Percentiles rank a stretch among this genome's conserved stretches.
Conservation (phyloP, 2,329 filamentous ascomycete species). For the Alternaria sp. region DNA sequence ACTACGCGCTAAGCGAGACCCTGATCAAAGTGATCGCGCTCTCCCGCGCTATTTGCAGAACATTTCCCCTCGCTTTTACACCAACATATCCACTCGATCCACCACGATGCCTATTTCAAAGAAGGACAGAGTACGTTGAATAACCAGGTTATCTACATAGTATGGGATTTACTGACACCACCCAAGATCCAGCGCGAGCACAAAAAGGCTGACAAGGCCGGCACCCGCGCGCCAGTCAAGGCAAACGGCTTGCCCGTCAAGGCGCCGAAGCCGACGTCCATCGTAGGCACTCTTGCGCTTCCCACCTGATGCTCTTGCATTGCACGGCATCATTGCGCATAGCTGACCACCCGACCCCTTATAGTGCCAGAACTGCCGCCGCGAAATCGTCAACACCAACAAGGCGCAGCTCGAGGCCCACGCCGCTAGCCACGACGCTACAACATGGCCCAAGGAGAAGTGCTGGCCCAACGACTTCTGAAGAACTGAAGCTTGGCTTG, state of each 20-base stretch:
- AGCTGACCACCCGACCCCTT: neutral
- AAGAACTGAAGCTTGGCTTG: neutral
- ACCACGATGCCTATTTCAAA: constrained; percentile 57
- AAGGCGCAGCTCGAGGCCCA: constrained; percentile 60
- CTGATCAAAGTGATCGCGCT: constrained; percentile 5
- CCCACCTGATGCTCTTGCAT: constrained; percentile 8
- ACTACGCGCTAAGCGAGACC: constrained; percentile 10
- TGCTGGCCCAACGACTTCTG: constrained; percentile 61
- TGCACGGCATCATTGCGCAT: neutral
- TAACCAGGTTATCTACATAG: no score
- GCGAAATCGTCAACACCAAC: constrained; percentile 61
- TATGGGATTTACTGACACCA: neutral
- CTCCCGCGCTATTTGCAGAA: neutral
- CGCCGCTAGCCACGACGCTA: constrained; percentile 58
- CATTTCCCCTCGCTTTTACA: constrained; percentile 3
- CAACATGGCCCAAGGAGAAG: constrained; percentile 63
- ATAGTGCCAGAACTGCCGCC: constrained; percentile 60
- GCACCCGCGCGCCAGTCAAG: constrained; percentile 61
- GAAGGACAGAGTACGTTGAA: constrained; percentile 52
- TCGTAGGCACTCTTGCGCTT: constrained; percentile 43
- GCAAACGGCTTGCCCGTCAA: constrained; percentile 63
- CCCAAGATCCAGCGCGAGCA: constrained; percentile 61
- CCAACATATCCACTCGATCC: neutral
- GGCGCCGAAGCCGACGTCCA: constrained; percentile 59
- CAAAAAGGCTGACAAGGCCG: constrained; percentile 60